Evolutionary conservation across 1,139 yeast species (phyloP), one percentile per base, ranked within the genome.

Genomic region (Zygosaccharomyces sapae): DNA sequence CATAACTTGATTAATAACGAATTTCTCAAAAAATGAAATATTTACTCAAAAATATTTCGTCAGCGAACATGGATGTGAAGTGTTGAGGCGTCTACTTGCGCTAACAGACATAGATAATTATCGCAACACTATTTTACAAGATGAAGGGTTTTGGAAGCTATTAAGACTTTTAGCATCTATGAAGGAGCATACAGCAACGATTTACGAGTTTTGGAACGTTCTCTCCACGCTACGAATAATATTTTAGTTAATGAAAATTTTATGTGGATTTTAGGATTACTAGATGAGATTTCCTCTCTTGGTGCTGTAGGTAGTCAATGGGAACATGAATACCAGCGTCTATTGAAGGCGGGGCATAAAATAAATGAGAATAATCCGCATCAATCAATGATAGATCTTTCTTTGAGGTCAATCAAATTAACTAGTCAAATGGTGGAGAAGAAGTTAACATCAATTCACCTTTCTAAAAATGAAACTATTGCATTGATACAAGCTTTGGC

Each of bases 231-330:
- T 4, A 63, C 73, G 0, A 66, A 75, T 2, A 56, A 62, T 3
- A 69, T 73, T 24, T 69, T 83, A 13, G 69, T 63, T 5, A 69
- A 72, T 1, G 66, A 66, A 1, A 85, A 82, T 57, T 85, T 79
- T 56, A 77, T 83, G 76, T 73, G 78, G 53, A 61, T 83, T 16
- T 69, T 89, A 37, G 90, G 89, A 1, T 68, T 86, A 20, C 68
- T 87, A 38, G 95, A 87, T 62, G 95, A 86, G 54, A 75, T 88
- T 20, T 86, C 95, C 0, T 84, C 90, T 1, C 78, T 83, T 41
- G 95, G 95, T 2, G 89, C 95, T 0, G 71, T 83, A 46, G 94
- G 89, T 4, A 83, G 89, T 5, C 86, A 79, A 63, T 79, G 79
- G 76, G 95, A 85, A 64, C 86, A 80, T 56, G 81, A 79, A 50